Percentiles rank a stretch among this genome's conserved stretches.
Conservation (phyloP, 2,329 filamentous ascomycete species). For the Pestalotiopsis sp. region DNA sequence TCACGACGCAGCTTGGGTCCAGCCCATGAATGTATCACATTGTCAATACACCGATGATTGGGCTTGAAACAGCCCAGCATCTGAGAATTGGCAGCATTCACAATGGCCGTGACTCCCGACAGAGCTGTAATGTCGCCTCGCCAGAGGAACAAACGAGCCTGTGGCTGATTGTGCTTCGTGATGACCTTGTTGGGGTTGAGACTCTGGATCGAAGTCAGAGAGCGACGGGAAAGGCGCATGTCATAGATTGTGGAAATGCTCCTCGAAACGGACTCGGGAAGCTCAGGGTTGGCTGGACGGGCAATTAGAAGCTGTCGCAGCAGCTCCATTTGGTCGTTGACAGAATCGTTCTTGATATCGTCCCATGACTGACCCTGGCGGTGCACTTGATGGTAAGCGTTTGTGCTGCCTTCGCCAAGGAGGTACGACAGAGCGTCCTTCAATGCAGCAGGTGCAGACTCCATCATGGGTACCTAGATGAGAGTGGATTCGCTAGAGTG, state of each 20-base stretch:
- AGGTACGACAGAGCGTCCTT: neutral
- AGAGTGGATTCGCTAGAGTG: neutral
- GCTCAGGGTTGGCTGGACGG: neutral
- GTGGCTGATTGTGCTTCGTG: neutral
- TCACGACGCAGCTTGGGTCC: slow-evolving; percentile 33
- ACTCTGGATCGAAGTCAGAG: neutral
- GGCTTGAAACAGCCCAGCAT: slow-evolving; percentile 38
- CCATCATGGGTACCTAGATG: neutral
- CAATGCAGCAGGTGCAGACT: neutral
- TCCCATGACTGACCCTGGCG: neutral
- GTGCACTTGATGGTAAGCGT: neutral
- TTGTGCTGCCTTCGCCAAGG: neutral
- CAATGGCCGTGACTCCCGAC: slow-evolving; percentile 33
- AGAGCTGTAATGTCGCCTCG: slow-evolving; percentile 36
- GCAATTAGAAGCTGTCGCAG: slow-evolving; percentile 8
- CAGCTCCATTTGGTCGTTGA: neutral
- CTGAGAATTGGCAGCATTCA: slow-evolving; percentile 36
- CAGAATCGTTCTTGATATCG: neutral
- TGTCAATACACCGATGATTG: slow-evolving; percentile 36
- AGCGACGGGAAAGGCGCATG: neutral
- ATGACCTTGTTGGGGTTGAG: neutral
- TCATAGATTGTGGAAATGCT: neutral
- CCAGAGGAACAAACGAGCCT: slow-evolving; percentile 28
- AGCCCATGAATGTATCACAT: slow-evolving; percentile 34
- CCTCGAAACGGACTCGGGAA: neutral